Conservation (phyloP, 2,329 filamentous ascomycete species). For the Neospermospora avenae region DNA sequence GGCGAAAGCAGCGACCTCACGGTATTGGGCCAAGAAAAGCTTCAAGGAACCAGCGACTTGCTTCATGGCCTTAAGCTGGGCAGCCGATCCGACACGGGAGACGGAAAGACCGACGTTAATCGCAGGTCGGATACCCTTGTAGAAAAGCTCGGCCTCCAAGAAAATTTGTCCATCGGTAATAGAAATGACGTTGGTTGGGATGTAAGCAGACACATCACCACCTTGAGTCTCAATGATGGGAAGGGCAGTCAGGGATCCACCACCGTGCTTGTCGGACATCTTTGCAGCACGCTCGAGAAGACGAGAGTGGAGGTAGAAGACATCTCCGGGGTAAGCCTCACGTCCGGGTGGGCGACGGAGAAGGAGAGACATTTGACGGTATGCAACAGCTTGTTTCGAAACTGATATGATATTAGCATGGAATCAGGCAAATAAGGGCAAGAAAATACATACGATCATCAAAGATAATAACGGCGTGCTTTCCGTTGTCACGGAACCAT, state of each 20-base stretch:
- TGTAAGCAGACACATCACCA: constrained; percentile 99
- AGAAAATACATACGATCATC: constrained; percentile 74
- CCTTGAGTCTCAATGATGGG: constrained; percentile 99
- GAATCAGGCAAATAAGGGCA: background rate
- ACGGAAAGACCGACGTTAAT: constrained; percentile 99
- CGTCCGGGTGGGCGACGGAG: constrained; percentile 96
- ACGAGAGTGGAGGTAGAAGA: constrained; percentile 99
- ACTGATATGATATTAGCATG: background rate
- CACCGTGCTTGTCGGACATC: constrained; percentile 93
- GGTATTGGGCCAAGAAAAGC: constrained; percentile 99
- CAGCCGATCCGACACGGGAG: constrained; percentile 98
- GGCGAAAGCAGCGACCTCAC: constrained; percentile 98
- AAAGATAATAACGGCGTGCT: constrained; percentile 85
- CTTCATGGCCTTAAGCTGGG: constrained; percentile 99
- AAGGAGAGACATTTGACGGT: constrained; percentile 98
- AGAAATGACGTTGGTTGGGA: constrained; percentile 99
- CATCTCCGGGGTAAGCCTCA: constrained; percentile 99
- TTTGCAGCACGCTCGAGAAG: constrained; percentile 99
- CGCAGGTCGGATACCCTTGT: constrained; percentile 99
- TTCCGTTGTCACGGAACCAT: constrained; percentile 78
- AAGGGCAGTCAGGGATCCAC: constrained; percentile 94
- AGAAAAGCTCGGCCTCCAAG: constrained; percentile 98
- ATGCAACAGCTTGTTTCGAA: constrained; percentile 95
- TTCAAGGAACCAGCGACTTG: constrained; percentile 99
- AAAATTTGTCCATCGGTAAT: constrained; percentile 99